Base-by-base conservation (phyloP, 139 green algal genomes). In the Closterium sp. region DNA sequence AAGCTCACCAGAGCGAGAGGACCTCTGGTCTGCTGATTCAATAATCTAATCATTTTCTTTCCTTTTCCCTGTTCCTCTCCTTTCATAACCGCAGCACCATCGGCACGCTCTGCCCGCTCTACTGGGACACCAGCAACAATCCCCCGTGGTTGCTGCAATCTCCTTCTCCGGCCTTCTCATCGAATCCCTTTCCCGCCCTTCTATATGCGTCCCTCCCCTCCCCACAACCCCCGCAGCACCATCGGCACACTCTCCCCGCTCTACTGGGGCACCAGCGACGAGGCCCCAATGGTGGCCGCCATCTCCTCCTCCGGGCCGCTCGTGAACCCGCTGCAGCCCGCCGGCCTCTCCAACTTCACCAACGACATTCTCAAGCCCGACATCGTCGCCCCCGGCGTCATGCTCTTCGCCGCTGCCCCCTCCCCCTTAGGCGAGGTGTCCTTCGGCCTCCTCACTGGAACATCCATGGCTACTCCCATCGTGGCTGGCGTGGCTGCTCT, bases 401-500 rank as follows among this genome's bases (percentile, higher is more conserved):
- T 83, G 25, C 76, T 91, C 32, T 91, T 35, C 34, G 87, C 87
- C 23, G 55, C 55, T 3, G 87, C 55, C 1, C 81, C 34, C 12
- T 76, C 55, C 0, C 55, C 55, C 0, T 19, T 28, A 76, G 55
- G 55, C 55, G 55, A 76, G 55, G 76, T 91, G 5, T 87, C 33
- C 3, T 93, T 93, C 31, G 33, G 69, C 28, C 25, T 93, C 32
- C 25, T 91, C 35, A 92, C 90, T 6, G 90, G 90, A 35, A 93
- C 90, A 25, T 93, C 90, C 84, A 93, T 93, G 90, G 90, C 90
- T 69, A 89, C 90, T 34, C 90, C 90, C n/a, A 88, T 92, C 43
- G 85, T 93, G 1, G 84, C 90, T 30, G 90, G 90, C 33, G 33
- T 91, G 4, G 85, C 30, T 10, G 90, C 90, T 2, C 66, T 93